phyloP scores from a whole-genome alignment of 2,329 filamentous ascomycete genomes.

The Penicillium sp. region DNA sequence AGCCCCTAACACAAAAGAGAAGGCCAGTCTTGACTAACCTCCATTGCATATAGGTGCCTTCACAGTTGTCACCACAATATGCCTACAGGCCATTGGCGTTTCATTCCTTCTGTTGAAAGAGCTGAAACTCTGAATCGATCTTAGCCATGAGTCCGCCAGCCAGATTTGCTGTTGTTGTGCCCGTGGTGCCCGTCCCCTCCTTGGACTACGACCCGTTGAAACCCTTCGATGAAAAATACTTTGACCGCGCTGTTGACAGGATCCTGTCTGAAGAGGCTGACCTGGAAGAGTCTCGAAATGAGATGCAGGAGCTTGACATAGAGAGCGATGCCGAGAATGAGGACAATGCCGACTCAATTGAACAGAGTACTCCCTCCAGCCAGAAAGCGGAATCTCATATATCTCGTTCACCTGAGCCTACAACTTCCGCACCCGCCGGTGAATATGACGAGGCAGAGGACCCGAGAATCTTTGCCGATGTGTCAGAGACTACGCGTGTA shows the following conservation, averaged over 20 bases:
- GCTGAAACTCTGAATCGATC: background rate
- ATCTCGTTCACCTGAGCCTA: background rate
- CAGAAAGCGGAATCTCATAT: background rate
- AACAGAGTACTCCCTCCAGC: background rate
- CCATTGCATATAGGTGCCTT: background rate
- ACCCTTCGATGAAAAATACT: conserved; percentile 21
- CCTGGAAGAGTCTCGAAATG: conserved; percentile 11
- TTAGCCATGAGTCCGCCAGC: background rate
- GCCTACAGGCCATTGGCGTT: background rate
- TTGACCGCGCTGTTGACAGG: conserved; percentile 20
- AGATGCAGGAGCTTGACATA: background rate
- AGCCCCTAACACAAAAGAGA: too few relatives aligned
- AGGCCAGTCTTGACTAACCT: background rate
- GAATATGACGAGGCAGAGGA: background rate
- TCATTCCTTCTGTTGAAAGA: background rate
- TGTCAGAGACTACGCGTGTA: background rate
- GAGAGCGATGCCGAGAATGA: background rate
- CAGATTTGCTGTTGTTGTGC: conserved; percentile 19
- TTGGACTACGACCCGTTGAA: conserved; percentile 22
- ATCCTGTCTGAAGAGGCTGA: conserved; percentile 29
- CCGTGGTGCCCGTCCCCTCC: conserved; percentile 18
- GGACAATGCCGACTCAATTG: background rate
- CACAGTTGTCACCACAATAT: background rate
- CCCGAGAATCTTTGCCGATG: background rate
- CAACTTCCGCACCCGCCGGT: background rate